Evolutionary conservation across 768 basidiomycete species (phyloP).

Genomic region (Podaxis mareebaensis): DNA sequence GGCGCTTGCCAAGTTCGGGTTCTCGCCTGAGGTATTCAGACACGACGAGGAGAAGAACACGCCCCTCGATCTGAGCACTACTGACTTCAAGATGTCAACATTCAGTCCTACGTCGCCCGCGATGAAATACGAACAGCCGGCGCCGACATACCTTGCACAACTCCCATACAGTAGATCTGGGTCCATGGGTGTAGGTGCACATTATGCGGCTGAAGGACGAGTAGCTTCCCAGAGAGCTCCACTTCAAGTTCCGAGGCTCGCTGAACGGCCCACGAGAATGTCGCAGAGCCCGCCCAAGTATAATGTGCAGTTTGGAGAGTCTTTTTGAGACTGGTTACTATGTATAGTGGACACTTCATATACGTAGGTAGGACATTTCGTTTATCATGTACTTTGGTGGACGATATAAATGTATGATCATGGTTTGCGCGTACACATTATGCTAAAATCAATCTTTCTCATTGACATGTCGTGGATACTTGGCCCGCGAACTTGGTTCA

Average conservation of each 20-base stretch:
- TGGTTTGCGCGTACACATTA: too few relatives aligned
- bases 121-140: slow-evolving; percentile 6
- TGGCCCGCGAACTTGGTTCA: too few relatives aligned
- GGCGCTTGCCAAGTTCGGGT: slow-evolving; percentile 37
- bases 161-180: not conserved
- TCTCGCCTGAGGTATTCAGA: slow-evolving; percentile 40
- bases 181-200: not conserved
- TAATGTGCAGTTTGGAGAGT: not conserved
- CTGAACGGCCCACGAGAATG: not conserved
- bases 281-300: not conserved
- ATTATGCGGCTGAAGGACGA: not conserved
- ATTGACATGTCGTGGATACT: too few relatives aligned
- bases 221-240: slow-evolving; percentile 5
- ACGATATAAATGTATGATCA: too few relatives aligned
- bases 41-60: slow-evolving; percentile 25
- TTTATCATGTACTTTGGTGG: too few relatives aligned
- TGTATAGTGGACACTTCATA: not conserved
- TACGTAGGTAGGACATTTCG: too few relatives aligned
- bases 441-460: too few relatives aligned
- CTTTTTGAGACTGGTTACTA: not conserved
- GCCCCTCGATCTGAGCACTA: slow-evolving; percentile 14
- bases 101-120: not conserved
- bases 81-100: slow-evolving; percentile 10
- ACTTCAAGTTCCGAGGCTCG: slow-evolving; percentile 4
- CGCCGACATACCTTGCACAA: slow-evolving; percentile 2